Base-by-base conservation (phyloP, 2,329 filamentous ascomycete species). In the Pseudocercospora musae region DNA sequence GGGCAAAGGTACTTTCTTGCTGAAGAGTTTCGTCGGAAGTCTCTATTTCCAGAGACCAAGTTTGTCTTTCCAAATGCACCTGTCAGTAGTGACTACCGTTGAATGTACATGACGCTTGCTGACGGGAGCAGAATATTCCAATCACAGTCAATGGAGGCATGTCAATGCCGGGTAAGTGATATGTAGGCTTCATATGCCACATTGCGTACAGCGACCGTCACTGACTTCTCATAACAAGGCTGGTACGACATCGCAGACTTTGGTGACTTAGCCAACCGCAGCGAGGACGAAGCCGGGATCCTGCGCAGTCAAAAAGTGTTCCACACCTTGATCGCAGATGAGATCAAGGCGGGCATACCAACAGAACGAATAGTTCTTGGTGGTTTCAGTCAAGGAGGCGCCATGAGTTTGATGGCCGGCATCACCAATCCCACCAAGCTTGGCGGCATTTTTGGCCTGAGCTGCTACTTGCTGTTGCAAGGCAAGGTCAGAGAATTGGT, bases 51-150 rank as follows among this genome's bases (percentile, higher is more conserved):
- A 62, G 90, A 97, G 78, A 91, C 96, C 75, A 90, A 94, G 52
- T 98, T 98, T 77, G 86, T 99, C 73, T 89, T 99, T 76, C 95
- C 95, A 15, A 91, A 96, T 79, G 95, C 95, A 27, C 92, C 94
- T 11, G 52, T 37, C 18, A 54, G 52, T 40, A 18, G 15, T 20
- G 15, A 21, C 15, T 18, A 13, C 9, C 5, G 2, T 25, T 40
- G 8, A 21, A 5, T 20, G 10, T 27, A 9, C 3, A 53, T 27
- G 20, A n/a, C 37, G 29, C 21, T 9, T 37, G n/a, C 25, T 52
- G n/a, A 33, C 11, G 7, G 5, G 46, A 46, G 13, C 55, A 48
- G 21, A 62, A 60, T 40, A 73, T 71, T 37, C 70, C 67, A 44
- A 74, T 71, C 60, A 74, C 68, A 4, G 60, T 70, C 88, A 92